Evolutionary conservation across 768 basidiomycete genomes (phyloP).

Genomic region (Amanita subjunquillea): DNA sequence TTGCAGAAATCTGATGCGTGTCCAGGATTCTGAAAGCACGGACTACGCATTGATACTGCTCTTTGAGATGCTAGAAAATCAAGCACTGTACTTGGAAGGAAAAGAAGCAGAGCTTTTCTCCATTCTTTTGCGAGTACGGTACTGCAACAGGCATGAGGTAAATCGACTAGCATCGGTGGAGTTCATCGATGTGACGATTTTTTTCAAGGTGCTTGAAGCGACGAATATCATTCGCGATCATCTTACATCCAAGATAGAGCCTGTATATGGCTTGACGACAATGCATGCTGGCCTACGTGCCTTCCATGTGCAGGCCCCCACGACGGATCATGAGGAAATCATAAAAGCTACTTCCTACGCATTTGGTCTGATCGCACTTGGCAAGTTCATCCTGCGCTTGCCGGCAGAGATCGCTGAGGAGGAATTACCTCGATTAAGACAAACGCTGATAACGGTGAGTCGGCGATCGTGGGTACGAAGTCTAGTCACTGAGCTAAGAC

Average conservation of each 20-base stretch:
- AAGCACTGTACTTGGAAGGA: conserved; percentile 64
- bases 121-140: conserved; percentile 60
- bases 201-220: conserved; percentile 64
- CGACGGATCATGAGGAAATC: conserved; percentile 31
- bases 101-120: conserved; percentile 71
- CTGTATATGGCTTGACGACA: conserved; percentile 78
- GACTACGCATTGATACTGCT: conserved; percentile 74
- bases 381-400: conserved; percentile 72
- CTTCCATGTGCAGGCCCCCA: conserved; percentile 46
- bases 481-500: conserved; percentile 4
- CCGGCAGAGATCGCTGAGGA: conserved; percentile 83
- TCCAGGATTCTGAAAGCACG: conserved; percentile 51
- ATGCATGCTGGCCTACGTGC: conserved; percentile 63
- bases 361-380: conserved; percentile 76
- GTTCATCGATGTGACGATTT: conserved; percentile 4
- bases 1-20: not conserved
- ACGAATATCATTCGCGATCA: conserved; percentile 75
- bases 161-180: conserved; percentile 13
- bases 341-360: conserved; percentile 62
- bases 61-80: conserved; percentile 78
- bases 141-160: conserved; percentile 63
- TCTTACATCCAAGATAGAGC: conserved; percentile 61
- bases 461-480: not conserved
- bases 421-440: conserved; percentile 68
- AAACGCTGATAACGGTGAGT: conserved; percentile 59